Base-by-base conservation (phyloP, 106 monocot genomes). In the Dendrobium officinale region DNA sequence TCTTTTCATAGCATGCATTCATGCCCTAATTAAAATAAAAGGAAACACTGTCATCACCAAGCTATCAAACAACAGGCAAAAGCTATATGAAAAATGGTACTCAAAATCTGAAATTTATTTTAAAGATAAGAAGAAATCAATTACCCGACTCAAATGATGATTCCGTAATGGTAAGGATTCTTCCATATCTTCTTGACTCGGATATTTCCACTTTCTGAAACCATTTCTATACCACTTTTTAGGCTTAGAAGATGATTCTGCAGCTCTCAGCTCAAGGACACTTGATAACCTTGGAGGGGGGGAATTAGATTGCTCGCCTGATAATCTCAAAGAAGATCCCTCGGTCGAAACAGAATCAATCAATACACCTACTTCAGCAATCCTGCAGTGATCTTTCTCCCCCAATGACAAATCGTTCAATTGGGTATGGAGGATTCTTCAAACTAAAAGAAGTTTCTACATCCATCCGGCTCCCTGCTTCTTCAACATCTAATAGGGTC, bases 61-160 rank as follows among this genome's bases (percentile, higher is more conserved):
- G 3, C 19, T 61, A 61, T 56, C 19, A 56, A 67, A 67, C 4
- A 9, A 9, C 9, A 45, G 37, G 3, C 37, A 37, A 37, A 37
- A 37, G 37, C 37, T 37, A 45, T 13, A 10, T 13, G 51, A 2
- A 51, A 51, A 13, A 16, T 13, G 15, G 2, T 13, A 51, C 10
- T 51, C 45, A 45, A 0, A 2, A 3, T 2, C 10, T 51, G 15
- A 51, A 51, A 70, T 9, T 29, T 13, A 37, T 70, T 15, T 70
- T 13, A 40, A 37, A 70, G 15, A 16, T 9, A 54, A 77, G 16
- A 68, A 68, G 0, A 55, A 72, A 75, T 11, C 54, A 16, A 79
- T 68, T 77, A 88, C 90, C 89, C 58, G 81, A 85, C 80, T 90
- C 16, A 81, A 54, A 24, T 85, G 85, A 83, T 86, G 70, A 77